A percentile compares a stretch with the other conserved stretches of the same genome.
phyloP scores from a whole-genome alignment of 2,329 filamentous ascomycete genomes.

The Chalara sp. region DNA sequence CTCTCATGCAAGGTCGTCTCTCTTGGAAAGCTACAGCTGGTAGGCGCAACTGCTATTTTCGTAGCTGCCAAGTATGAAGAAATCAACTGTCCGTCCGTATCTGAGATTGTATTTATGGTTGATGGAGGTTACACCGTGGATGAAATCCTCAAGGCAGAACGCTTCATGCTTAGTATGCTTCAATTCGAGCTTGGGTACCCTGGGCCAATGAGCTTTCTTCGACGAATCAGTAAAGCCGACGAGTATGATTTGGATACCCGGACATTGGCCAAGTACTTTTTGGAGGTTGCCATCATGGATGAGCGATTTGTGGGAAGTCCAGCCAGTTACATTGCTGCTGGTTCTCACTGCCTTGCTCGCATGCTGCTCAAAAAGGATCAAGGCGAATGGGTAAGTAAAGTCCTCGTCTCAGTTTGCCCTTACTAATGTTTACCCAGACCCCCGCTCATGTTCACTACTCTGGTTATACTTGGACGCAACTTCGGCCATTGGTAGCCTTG shows the following conservation, averaged over 20 bases:
- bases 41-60: conserved; percentile 91
- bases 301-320: conserved; percentile 90
- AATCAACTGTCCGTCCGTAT: conserved; percentile 92
- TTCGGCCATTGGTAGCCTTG: conserved; percentile 68
- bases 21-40: conserved; percentile 87
- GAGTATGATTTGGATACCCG: conserved; percentile 95
- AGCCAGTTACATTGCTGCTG: conserved; percentile 85
- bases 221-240: conserved; percentile 95
- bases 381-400: conserved; percentile 75
- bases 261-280: conserved; percentile 94
- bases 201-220: conserved; percentile 97
- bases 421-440: conserved; percentile 42
- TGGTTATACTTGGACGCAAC: conserved; percentile 81
- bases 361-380: conserved; percentile 70
- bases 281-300: conserved; percentile 96
- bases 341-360: conserved; percentile 85
- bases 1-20: conserved; percentile 92
- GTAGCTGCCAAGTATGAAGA: conserved; percentile 98
- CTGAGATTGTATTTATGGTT: conserved; percentile 98
- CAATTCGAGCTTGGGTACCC: conserved; percentile 95
- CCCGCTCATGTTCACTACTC: conserved; percentile 86
- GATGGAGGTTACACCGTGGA: conserved; percentile 83
- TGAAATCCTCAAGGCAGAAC: conserved; percentile 93
- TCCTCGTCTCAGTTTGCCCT: not conserved
- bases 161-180: conserved; percentile 96